Conservation (phyloP, 192 early-diverging fungal genomes). For the Geranomyces michiganensis region DNA sequence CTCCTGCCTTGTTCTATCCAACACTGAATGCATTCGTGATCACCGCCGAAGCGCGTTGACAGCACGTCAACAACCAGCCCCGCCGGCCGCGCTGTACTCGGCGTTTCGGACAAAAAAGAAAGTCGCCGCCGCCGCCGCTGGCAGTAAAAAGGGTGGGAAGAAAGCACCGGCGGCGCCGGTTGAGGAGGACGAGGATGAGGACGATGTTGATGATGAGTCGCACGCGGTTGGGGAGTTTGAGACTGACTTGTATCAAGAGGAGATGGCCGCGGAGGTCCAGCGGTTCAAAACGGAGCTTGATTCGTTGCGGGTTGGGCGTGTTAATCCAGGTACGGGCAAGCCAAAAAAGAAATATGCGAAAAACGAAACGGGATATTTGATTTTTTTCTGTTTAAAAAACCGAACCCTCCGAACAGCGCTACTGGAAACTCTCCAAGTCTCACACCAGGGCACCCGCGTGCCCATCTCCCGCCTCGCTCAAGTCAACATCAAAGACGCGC, state of each 20-base stretch:
- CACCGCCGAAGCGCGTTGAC: too few relatives aligned
- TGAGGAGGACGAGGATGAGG: slow-evolving; percentile 25
- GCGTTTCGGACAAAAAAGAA: too few relatives aligned
- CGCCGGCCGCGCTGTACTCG: too few relatives aligned
- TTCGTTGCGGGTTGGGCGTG: slow-evolving; percentile 68
- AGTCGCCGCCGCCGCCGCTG: too few relatives aligned
- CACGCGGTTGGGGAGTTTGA: slow-evolving; percentile 67
- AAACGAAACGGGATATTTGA: neutral
- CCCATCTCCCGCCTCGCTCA: slow-evolving; percentile 70
- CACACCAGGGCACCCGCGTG: slow-evolving; percentile 57
- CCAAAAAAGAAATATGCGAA: neutral
- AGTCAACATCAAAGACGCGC: slow-evolving; percentile 80
- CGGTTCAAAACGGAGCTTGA: slow-evolving; percentile 68
- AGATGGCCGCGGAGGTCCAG: slow-evolving; percentile 61
- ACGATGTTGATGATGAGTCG: slow-evolving; percentile 25
- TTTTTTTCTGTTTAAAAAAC: neutral
- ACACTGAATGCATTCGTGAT: too few relatives aligned
- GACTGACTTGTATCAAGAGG: slow-evolving; percentile 56
- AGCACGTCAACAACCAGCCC: too few relatives aligned
- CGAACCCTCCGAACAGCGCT: slow-evolving; percentile 54
- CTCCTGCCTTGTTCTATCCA: too few relatives aligned
- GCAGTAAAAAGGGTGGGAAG: slow-evolving; percentile 36
- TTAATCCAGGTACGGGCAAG: slow-evolving; percentile 64
- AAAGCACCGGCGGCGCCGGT: slow-evolving; percentile 40
- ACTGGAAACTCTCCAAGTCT: slow-evolving; percentile 71